Evolutionary conservation across 768 basidiomycete genomes (phyloP), one percentile per base, ranked within the genome.

Genomic region (Daedaleopsis sinensis): DNA sequence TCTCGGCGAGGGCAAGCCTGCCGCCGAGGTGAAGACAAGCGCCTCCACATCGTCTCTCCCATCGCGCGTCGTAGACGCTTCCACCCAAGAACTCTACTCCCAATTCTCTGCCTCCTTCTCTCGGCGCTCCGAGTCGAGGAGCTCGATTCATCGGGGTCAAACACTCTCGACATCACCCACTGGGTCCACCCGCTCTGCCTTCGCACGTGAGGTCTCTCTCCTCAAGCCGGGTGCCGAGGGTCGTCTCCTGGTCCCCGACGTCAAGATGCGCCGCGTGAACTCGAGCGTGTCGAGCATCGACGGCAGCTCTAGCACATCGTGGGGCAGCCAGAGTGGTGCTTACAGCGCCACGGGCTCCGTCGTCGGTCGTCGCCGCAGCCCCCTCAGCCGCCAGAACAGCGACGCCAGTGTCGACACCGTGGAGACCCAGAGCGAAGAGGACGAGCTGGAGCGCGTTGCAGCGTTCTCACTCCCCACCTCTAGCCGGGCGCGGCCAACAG

Each of bases 221-320:
- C 69, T 91, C n/a, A 78, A 81, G 62, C 79, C 78, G 7, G 83
- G 82, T 44, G 87, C 84, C 0, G 81, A 89, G 70, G 89, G 88
- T 56, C 86, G 84, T 61, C 79, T 91, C 12, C 77, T 90, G 3
- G 80, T 84, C 12, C 83, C 82, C 3, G 74, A 81, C 42, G 75
- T 82, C 37, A 72, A 76, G 62, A 74, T 71, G 65, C 77, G 73
- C 63, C 63, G 67, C 8, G 58, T 66, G 56, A 49, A 66, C 59
- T 24, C 66, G 58, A 58, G 60, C 57, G 62, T 67, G 50, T 66
- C 62, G 16, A 68, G 59, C 48, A 53, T 57, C 53, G 64, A 63
- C 42, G 61, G 54, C 24, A 52, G 46, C 53, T 61, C 60, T 23
- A 52, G 39, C 52, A 60, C 51, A 19, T 65, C 60, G 21, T 66